Evolutionary conservation across 495 filamentous ascomycete genomes (phyloP).

Genomic region (Filosporella fistucella): DNA sequence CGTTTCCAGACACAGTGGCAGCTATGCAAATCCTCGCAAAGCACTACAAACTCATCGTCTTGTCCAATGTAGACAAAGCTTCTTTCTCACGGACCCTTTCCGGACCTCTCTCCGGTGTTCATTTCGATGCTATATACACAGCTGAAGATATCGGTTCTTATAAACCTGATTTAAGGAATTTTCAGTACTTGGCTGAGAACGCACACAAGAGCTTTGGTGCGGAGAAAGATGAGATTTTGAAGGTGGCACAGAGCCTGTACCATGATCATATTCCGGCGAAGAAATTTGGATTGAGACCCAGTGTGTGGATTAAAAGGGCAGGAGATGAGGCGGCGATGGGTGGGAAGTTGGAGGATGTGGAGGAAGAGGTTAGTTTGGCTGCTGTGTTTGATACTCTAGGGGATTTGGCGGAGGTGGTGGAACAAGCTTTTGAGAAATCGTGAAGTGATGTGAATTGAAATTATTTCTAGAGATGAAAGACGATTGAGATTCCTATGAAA

Average conservation of each 20-base stretch:
- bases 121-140: slow-evolving; percentile 67
- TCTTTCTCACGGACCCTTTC: slow-evolving; percentile 53
- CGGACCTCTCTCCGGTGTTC: slow-evolving; percentile 40
- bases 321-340: slow-evolving; percentile 31
- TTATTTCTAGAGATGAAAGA: no score
- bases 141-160: slow-evolving; percentile 73
- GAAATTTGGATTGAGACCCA: slow-evolving; percentile 51
- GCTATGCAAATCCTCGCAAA: slow-evolving; percentile 50
- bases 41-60: slow-evolving; percentile 63
- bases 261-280: slow-evolving; percentile 66
- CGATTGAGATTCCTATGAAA: no score
- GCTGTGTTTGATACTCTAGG: slow-evolving; percentile 59
- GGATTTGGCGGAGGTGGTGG: slow-evolving; percentile 70
- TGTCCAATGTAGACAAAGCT: slow-evolving; percentile 66
- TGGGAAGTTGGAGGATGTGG: slow-evolving; percentile 31
- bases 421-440: slow-evolving; percentile 32
- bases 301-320: slow-evolving; percentile 65
- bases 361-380: slow-evolving; percentile 35
- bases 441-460: no score
- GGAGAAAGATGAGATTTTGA: slow-evolving; percentile 50
- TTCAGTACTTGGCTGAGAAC: slow-evolving; percentile 48
- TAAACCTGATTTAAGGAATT: slow-evolving; percentile 66
- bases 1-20: slow-evolving; percentile 61
- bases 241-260: slow-evolving; percentile 65
- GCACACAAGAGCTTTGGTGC: slow-evolving; percentile 43